These are phyloP conservation scores for Talaromyces trachyspermus DNA, from an alignment of 495 filamentous ascomycete species.

Conservation along the genomic window DNA sequence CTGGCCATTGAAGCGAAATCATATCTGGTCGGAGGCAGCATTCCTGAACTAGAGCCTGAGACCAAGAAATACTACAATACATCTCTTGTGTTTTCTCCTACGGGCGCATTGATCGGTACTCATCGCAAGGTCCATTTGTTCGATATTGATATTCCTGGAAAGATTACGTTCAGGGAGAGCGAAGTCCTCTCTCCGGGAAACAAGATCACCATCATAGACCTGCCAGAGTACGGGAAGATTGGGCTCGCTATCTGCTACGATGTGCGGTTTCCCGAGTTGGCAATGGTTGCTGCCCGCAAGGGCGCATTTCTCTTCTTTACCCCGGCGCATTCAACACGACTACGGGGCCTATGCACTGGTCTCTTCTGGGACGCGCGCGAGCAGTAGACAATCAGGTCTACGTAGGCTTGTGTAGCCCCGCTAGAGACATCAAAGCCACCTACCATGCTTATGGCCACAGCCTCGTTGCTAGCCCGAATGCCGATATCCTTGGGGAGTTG, in stretches of 20 bases:
- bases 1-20: slow-evolving; percentile 69
- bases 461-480: slow-evolving; percentile 84
- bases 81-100: slow-evolving; percentile 69
- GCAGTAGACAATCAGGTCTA: slow-evolving; percentile 94
- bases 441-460: slow-evolving; percentile 94
- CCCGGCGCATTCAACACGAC: slow-evolving; percentile 94
- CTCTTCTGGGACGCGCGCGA: slow-evolving; percentile 69
- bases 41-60: slow-evolving; percentile 64
- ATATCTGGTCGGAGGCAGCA: slow-evolving; percentile 86
- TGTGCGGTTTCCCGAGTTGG: slow-evolving; percentile 90
- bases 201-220: slow-evolving; percentile 70
- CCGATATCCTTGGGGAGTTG: slow-evolving; percentile 63
- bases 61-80: slow-evolving; percentile 88
- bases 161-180: slow-evolving; percentile 84
- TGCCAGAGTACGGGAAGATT: slow-evolving; percentile 79
- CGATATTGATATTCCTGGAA: slow-evolving; percentile 95
- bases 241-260: slow-evolving; percentile 95
- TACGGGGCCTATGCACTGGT: slow-evolving; percentile 89
- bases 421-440: slow-evolving; percentile 64
- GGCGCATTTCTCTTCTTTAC: slow-evolving; percentile 81
- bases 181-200: slow-evolving; percentile 81
- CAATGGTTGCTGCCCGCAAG: slow-evolving; percentile 79
- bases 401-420: slow-evolving; percentile 87
- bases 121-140: slow-evolving; percentile 98
- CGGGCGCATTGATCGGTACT: slow-evolving; percentile 68